Conservation (phyloP, 768 basidiomycete species). For the Suillus luteus region DNA sequence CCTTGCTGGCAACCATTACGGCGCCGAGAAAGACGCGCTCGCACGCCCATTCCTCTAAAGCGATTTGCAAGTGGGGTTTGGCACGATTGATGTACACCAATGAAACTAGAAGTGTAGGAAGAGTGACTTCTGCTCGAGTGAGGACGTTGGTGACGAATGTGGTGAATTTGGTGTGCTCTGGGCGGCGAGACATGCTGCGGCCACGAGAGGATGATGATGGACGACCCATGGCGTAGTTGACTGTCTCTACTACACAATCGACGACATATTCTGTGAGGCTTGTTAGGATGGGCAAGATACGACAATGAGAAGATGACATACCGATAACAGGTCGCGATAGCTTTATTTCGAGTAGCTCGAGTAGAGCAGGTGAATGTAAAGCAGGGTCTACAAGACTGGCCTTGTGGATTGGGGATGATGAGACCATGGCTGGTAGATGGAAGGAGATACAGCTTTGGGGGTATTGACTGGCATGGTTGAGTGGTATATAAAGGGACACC, state of each 20-base stretch:
- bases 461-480: constrained; percentile 15
- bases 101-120: constrained; percentile 66
- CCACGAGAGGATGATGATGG: constrained; percentile 57
- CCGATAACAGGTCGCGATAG: constrained; percentile 63
- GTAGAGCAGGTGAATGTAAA: constrained; percentile 62
- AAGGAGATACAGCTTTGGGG: constrained; percentile 3
- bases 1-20: constrained; percentile 86
- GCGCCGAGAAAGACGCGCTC: constrained; percentile 91
- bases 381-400: constrained; percentile 64
- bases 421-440: constrained; percentile 18
- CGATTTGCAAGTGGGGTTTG: constrained; percentile 78
- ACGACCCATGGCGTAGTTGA: constrained; percentile 75
- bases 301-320: constrained; percentile 37
- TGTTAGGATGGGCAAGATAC: not conserved
- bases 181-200: constrained; percentile 45
- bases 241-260: constrained; percentile 69
- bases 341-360: constrained; percentile 69
- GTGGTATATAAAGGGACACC: constrained; percentile 35
- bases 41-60: constrained; percentile 81
- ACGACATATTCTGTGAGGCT: constrained; percentile 62
- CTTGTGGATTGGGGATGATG: constrained; percentile 40
- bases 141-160: constrained; percentile 70
- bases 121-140: constrained; percentile 70
- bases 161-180: constrained; percentile 59
- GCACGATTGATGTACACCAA: constrained; percentile 80